Percentiles rank a stretch among this genome's conserved stretches.
Conservation (phyloP, 2,329 filamentous ascomycete genomes). For the Knoxdaviesia proteae region DNA sequence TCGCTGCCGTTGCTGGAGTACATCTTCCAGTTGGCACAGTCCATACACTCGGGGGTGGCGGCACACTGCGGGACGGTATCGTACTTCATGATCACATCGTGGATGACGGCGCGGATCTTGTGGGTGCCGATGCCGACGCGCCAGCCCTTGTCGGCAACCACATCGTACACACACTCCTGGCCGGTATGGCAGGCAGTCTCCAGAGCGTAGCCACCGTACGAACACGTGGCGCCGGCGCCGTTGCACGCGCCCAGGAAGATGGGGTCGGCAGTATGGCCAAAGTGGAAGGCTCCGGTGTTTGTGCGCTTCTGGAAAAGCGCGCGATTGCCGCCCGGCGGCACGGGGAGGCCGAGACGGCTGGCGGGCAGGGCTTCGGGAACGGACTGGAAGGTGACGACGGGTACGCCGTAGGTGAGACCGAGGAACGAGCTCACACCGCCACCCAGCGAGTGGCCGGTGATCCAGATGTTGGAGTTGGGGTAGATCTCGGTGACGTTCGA, state of each 20-base stretch:
- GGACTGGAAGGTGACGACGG: slow-evolving; percentile 82
- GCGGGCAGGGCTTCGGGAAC: slow-evolving; percentile 81
- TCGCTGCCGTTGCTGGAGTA: slow-evolving; percentile 82
- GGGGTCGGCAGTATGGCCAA: slow-evolving; percentile 89
- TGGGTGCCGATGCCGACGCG: slow-evolving; percentile 80
- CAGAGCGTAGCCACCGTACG: slow-evolving; percentile 80
- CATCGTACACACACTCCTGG: slow-evolving; percentile 75
- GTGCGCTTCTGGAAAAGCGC: slow-evolving; percentile 47
- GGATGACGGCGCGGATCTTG: slow-evolving; percentile 73
- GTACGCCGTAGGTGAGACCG: slow-evolving; percentile 75
- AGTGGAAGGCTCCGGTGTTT: slow-evolving; percentile 66
- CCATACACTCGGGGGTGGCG: slow-evolving; percentile 59
- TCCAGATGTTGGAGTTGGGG: slow-evolving; percentile 66
- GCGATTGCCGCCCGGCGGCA: slow-evolving; percentile 59
- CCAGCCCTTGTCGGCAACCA: slow-evolving; percentile 80
- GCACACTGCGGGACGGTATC: slow-evolving; percentile 60
- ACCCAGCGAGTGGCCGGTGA: slow-evolving; percentile 81
- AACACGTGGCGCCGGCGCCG: slow-evolving; percentile 70
- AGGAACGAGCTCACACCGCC: slow-evolving; percentile 77
- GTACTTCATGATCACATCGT: slow-evolving; percentile 69
- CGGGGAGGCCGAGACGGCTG: slow-evolving; percentile 62
- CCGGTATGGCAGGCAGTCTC: slow-evolving; percentile 87
- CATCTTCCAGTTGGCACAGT: slow-evolving; percentile 88
- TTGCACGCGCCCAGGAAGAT: slow-evolving; percentile 91
- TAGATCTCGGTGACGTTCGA: slow-evolving; percentile 82